Percentiles rank a stretch among this genome's conserved stretches.
Conservation (phyloP, 2,329 filamentous ascomycete species). For the Decorospora gaudefroyi region DNA sequence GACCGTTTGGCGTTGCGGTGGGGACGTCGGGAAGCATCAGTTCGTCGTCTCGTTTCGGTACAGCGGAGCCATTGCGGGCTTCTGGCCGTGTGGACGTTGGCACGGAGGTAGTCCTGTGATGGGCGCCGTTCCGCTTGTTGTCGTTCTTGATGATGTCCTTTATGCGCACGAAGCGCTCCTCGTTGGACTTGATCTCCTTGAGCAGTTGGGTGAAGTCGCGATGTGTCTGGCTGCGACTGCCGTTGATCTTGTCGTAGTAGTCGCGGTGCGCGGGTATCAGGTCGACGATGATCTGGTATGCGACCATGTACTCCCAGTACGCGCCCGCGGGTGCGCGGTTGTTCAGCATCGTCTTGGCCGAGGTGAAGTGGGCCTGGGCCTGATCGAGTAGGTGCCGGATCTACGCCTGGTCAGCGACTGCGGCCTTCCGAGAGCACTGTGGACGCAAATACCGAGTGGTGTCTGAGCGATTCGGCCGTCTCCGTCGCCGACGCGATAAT, state of each 20-base stretch:
- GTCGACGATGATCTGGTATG: slow-evolving; percentile 77
- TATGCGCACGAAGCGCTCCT: slow-evolving; percentile 53
- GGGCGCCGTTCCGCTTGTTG: slow-evolving; percentile 62
- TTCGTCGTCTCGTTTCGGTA: slow-evolving; percentile 34
- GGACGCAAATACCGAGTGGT: slow-evolving; percentile 32
- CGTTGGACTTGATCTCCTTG: slow-evolving; percentile 42
- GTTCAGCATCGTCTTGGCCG: slow-evolving; percentile 59
- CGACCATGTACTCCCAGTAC: slow-evolving; percentile 81
- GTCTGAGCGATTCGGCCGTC: slow-evolving; percentile 38
- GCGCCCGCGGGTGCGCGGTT: slow-evolving; percentile 66
- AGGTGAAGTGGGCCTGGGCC: slow-evolving; percentile 50
- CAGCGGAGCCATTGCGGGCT: slow-evolving; percentile 24
- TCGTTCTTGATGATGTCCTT: slow-evolving; percentile 58
- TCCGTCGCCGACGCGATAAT: slow-evolving; percentile 49
- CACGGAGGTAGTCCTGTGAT: slow-evolving; percentile 24
- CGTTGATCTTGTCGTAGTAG: slow-evolving; percentile 65
- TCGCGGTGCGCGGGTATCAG: slow-evolving; percentile 76
- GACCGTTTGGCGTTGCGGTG: slow-evolving; percentile 23
- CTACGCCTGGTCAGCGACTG: slow-evolving; percentile 34
- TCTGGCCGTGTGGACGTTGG: slow-evolving; percentile 16
- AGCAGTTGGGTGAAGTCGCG: slow-evolving; percentile 50
- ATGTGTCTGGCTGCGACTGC: slow-evolving; percentile 56
- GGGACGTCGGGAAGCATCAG: slow-evolving; percentile 45
- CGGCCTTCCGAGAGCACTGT: neutral
- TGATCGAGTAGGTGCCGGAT: slow-evolving; percentile 49